Conservation (phyloP, 202 grass and related monocot species). For the Hordeum pubiflorum region DNA sequence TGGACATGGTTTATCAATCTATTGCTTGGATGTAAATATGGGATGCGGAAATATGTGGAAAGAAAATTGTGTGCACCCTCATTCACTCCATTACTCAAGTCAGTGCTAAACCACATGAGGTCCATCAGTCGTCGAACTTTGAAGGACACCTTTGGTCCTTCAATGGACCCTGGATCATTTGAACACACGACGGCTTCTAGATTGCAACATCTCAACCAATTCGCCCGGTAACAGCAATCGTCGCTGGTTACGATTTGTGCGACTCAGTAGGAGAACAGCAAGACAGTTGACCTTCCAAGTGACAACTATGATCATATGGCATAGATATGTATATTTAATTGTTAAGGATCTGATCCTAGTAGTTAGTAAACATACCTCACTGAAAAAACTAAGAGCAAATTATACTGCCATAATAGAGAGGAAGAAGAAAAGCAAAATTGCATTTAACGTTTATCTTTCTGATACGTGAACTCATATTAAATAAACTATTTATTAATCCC, state of each 20-base stretch:
- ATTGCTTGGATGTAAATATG: constrained; percentile 4
- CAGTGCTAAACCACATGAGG: constrained; percentile 13
- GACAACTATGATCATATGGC: neutral
- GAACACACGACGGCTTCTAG: neutral
- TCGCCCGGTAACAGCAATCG: neutral
- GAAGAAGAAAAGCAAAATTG: neutral
- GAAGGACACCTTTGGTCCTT: neutral
- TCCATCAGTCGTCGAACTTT: neutral
- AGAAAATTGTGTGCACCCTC: neutral
- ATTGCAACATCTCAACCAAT: neutral
- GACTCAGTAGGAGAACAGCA: neutral
- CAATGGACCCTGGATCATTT: neutral
- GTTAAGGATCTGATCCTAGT: neutral
- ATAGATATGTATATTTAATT: neutral
- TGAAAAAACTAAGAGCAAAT: neutral
- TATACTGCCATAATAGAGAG: neutral
- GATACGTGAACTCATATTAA: neutral
- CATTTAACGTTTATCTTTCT: neutral
- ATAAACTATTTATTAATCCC: neutral
- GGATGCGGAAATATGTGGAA: neutral
- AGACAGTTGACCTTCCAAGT: neutral
- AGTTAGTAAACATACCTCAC: neutral
- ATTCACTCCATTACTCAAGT: neutral
- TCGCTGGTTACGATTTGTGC: neutral
- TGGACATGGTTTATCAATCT: constrained; percentile 25